These are phyloP conservation scores for Thalassiosira exigua DNA, from an alignment of 352 stramenopile genomes.

Conservation along the genomic window DNA sequence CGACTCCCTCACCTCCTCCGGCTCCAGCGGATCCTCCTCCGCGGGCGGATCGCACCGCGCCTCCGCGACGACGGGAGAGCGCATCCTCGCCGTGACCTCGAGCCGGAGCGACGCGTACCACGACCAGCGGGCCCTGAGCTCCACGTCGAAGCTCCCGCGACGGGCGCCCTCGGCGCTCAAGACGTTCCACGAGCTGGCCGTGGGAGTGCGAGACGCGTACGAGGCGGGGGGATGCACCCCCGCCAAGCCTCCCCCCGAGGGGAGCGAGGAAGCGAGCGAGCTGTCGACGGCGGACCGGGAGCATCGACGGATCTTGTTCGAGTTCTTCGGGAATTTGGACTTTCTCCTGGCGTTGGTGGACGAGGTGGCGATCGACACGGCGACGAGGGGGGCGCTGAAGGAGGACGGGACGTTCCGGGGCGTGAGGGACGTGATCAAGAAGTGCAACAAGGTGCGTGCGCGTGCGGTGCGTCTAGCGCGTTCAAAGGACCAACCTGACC, in stretches of 20 bases:
- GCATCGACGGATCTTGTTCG: conserved; percentile 59
- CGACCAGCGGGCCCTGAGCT: conserved; percentile 77
- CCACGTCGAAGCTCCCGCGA: conserved; percentile 75
- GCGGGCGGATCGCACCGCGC: no score
- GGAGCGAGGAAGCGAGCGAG: background rate
- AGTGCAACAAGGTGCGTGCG: conserved; percentile 85
- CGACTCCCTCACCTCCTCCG: conserved; percentile 8
- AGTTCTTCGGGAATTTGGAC: conserved; percentile 83
- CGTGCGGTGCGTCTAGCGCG: no score
- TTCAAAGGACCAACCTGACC: no score
- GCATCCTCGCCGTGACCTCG: conserved; percentile 70
- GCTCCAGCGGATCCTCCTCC: background rate
- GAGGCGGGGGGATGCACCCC: conserved; percentile 69
- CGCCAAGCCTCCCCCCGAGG: conserved; percentile 16
- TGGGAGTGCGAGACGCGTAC: conserved; percentile 84
- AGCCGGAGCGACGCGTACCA: conserved; percentile 81
- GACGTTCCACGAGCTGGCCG: conserved; percentile 82
- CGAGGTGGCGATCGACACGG: conserved; percentile 82
- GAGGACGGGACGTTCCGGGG: conserved; percentile 82
- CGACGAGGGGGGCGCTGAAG: conserved; percentile 82
- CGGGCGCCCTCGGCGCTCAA: conserved; percentile 80
- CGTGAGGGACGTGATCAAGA: conserved; percentile 84
- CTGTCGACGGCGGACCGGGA: conserved; percentile 34
- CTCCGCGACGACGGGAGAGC: conserved; percentile 3
- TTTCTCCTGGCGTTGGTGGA: conserved; percentile 82